Base-by-base conservation (phyloP, 169 alveolate genomes). In the Theileria equi region DNA sequence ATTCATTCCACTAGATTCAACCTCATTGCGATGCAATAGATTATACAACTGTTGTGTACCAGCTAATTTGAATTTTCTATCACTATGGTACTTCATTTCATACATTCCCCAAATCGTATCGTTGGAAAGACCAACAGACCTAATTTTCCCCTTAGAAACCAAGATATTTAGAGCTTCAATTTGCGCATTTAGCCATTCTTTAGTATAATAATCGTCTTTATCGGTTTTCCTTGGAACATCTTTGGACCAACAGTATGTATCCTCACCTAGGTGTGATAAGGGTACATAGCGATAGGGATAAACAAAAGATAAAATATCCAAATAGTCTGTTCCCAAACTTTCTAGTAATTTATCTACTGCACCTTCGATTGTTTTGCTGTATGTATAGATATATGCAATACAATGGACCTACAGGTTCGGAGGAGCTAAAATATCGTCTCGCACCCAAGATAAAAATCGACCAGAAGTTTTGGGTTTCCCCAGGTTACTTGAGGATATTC, bases 51-150 rank as follows among this genome's bases (percentile, higher is more conserved):
- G 78, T 61, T 86, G 94, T 16, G 72, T 63, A 44, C 87, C 67
- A 5, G 78, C 89, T 3, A 72, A 49, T 49, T 60, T 72, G 65
- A 71, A 70, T 63, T 78, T 5, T 32, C 85, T 53, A 23, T 54
- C 48, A 19, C 63, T 49, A 57, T 86, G 86, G 64, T 82, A 57
- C 48, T 74, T 77, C 5, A 89, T 65, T 26, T 86, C 76, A 55
- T 25, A 86, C 35, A 89, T 47, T 2, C 94, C 94, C 91, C 91
- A 89, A 6, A 81, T 77, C 5, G 90, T 85, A 81, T 89, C 94
- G 57, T 89, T 86, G 11, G 92, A 82, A 16, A 89, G 82, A 32
- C 91, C 94, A 4, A 89, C 74, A 40, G 84, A 72, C 29, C 88
- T 41, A 57, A 86, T 89, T 57, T 89, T 89, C 16, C 94, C 94